These are phyloP conservation scores for Pezicula rhizophila DNA, from an alignment of 2,329 filamentous ascomycete genomes.

Conservation along the genomic window DNA sequence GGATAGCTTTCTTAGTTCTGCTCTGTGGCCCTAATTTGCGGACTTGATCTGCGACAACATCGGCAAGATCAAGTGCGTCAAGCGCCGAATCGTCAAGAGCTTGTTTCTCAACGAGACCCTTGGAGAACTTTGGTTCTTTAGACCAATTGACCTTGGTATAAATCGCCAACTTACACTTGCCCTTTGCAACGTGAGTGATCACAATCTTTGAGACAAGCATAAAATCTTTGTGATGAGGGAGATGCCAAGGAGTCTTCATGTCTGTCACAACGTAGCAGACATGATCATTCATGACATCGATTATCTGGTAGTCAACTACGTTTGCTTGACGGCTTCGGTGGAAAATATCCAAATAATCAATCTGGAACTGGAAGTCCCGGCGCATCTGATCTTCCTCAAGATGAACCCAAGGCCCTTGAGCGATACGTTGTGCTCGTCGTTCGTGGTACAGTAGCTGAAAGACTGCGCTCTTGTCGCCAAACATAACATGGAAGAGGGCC, in stretches of 20 bases:
- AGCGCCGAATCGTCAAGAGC: conserved; percentile 70
- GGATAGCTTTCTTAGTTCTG: conserved; percentile 70
- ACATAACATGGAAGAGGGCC: conserved; percentile 90
- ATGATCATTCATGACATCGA: conserved; percentile 77
- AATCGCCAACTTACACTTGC: conserved; percentile 83
- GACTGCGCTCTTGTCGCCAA: conserved; percentile 91
- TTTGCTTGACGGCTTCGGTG: conserved; percentile 54
- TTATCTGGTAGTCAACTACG: conserved; percentile 77
- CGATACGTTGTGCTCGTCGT: conserved; percentile 69
- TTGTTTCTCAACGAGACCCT: conserved; percentile 58
- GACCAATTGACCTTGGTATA: conserved; percentile 87
- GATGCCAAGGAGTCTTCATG: conserved; percentile 57
- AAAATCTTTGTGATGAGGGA: conserved; percentile 75
- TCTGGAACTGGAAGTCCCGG: conserved; percentile 76
- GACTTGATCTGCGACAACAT: conserved; percentile 72
- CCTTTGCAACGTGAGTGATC: conserved; percentile 88
- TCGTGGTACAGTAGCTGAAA: conserved; percentile 90
- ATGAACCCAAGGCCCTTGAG: conserved; percentile 78
- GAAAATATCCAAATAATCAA: conserved; percentile 60
- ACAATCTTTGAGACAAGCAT: conserved; percentile 84
- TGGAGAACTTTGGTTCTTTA: conserved; percentile 54
- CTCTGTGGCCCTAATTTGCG: conserved; percentile 66
- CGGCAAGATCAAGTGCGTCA: conserved; percentile 68
- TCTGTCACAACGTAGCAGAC: conserved; percentile 60
- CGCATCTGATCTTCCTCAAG: conserved; percentile 65